Evolutionary conservation across 2,329 filamentous ascomycete species (phyloP).

Genomic region (Rhynchosporium secalis): DNA sequence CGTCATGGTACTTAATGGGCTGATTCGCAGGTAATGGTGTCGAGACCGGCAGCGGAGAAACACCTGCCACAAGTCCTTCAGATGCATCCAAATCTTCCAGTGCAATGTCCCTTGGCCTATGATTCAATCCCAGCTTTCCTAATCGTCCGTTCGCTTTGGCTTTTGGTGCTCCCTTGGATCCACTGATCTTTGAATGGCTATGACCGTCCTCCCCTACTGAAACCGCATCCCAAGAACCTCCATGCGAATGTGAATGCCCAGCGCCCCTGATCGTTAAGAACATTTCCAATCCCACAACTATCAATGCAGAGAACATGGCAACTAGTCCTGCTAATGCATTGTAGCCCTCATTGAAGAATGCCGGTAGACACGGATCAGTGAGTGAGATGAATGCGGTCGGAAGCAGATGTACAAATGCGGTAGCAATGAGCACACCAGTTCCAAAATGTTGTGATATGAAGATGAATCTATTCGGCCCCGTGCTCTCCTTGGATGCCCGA

Average conservation of each 20-base stretch:
- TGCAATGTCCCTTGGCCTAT: slow-evolving; percentile 51
- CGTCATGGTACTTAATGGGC: slow-evolving; percentile 38
- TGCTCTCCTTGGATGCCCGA: slow-evolving; percentile 33
- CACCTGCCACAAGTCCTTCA: slow-evolving; percentile 57
- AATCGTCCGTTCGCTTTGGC: slow-evolving; percentile 35
- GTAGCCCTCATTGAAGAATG: slow-evolving; percentile 78
- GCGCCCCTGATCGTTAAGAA: slow-evolving; percentile 75
- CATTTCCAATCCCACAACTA: slow-evolving; percentile 85
- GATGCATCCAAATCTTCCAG: slow-evolving; percentile 53
- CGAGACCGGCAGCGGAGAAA: slow-evolving; percentile 58
- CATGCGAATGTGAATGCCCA: slow-evolving; percentile 60
- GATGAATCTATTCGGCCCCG: slow-evolving; percentile 42
- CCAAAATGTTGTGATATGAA: slow-evolving; percentile 69
- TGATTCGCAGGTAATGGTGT: slow-evolving; percentile 43
- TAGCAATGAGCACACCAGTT: slow-evolving; percentile 79
- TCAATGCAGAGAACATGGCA: slow-evolving; percentile 77
- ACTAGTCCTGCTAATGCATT: slow-evolving; percentile 77
- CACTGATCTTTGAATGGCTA: slow-evolving; percentile 38
- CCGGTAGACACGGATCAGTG: slow-evolving; percentile 66
- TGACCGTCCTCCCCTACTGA: slow-evolving; percentile 46
- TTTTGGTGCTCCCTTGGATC: slow-evolving; percentile 23
- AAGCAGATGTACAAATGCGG: slow-evolving; percentile 72
- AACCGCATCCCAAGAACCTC: slow-evolving; percentile 35
- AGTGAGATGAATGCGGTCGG: slow-evolving; percentile 61
- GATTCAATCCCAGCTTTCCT: slow-evolving; percentile 36